Percentiles rank a stretch among this genome's conserved stretches.
Conservation (phyloP, 352 stramenopile species). For the Phytophthora parvispora region DNA sequence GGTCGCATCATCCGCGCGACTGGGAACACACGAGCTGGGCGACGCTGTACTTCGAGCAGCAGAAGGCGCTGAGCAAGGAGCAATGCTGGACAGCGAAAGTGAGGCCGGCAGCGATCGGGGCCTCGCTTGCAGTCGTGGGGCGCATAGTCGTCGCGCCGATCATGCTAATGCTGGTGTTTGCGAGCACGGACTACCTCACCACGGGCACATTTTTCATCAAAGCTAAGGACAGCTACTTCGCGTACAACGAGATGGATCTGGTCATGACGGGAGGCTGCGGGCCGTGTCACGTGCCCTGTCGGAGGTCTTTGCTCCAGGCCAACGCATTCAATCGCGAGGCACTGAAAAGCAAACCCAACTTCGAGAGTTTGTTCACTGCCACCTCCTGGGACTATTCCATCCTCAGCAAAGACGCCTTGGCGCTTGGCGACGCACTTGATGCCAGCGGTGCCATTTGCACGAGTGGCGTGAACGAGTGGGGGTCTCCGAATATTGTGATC, state of each 20-base stretch:
- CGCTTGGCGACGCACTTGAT: slow-evolving; percentile 20
- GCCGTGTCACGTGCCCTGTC: slow-evolving; percentile 10
- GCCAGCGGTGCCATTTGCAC: slow-evolving; percentile 34
- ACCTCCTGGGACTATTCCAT: slow-evolving; percentile 32
- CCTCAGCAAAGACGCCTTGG: slow-evolving; percentile 10
- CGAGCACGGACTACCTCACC: slow-evolving; percentile 18
- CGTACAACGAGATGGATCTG: slow-evolving; percentile 22
- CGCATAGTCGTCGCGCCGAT: slow-evolving; percentile 24
- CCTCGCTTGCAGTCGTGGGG: slow-evolving; percentile 13
- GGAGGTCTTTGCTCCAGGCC: slow-evolving; percentile 1
- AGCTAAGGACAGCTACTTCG: slow-evolving; percentile 29
- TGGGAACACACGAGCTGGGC: not conserved
- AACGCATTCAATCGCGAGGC: slow-evolving; percentile 10
- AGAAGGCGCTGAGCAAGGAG: slow-evolving; percentile 4
- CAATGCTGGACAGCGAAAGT: slow-evolving; percentile 1
- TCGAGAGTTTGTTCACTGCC: slow-evolving; percentile 30
- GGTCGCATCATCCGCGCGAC: not conserved
- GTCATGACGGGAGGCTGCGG: slow-evolving; percentile 16
- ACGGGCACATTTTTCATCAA: slow-evolving; percentile 21
- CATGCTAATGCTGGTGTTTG: slow-evolving; percentile 15
- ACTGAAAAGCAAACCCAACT: slow-evolving; percentile 36
- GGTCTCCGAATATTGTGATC: slow-evolving; percentile 30
- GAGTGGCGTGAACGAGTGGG: slow-evolving; percentile 35
- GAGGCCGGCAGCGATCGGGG: slow-evolving; percentile 5
- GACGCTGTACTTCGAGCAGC: slow-evolving; percentile 5